phyloP scores from a whole-genome alignment of 2,329 filamentous ascomycete genomes.

The Delphinella strobiligena region DNA sequence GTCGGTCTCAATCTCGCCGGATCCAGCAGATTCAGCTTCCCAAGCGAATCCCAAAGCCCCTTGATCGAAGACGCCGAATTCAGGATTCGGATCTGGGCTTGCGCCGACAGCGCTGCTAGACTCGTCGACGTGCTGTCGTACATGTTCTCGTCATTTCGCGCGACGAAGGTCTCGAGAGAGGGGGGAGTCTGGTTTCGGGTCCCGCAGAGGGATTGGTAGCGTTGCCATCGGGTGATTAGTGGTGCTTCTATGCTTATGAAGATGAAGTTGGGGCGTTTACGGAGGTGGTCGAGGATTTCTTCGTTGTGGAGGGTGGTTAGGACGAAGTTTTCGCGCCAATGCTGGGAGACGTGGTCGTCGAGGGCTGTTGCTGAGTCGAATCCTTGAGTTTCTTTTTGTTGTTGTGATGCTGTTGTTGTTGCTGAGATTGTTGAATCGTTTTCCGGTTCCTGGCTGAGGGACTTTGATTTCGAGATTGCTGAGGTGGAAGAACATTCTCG shows the following conservation, averaged over 20 bases:
- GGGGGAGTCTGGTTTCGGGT: constrained; percentile 37
- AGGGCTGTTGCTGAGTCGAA: constrained; percentile 57
- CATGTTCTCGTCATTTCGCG: constrained; percentile 60
- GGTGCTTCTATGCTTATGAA: constrained; percentile 87
- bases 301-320: constrained; percentile 73
- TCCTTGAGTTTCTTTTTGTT: constrained; percentile 20
- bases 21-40: constrained; percentile 63
- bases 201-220: constrained; percentile 52
- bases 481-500: constrained; percentile 23
- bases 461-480: constrained; percentile 30
- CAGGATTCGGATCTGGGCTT: constrained; percentile 72
- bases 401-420: too few species aligned
- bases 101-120: constrained; percentile 64
- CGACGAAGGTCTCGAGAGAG: constrained; percentile 46
- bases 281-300: constrained; percentile 58
- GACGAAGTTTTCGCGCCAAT: constrained; percentile 77
- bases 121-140: constrained; percentile 47
- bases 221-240: constrained; percentile 68
- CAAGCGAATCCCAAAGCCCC: constrained; percentile 60
- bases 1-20: constrained; percentile 69
- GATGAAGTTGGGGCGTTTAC: constrained; percentile 80
- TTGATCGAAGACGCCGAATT: constrained; percentile 67
- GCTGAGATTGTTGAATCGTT: not conserved
- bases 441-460: constrained; percentile 19
- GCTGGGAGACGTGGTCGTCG: constrained; percentile 71